Conservation (phyloP, 140 eudicot genomes). For the Bidens hawaiensis region DNA sequence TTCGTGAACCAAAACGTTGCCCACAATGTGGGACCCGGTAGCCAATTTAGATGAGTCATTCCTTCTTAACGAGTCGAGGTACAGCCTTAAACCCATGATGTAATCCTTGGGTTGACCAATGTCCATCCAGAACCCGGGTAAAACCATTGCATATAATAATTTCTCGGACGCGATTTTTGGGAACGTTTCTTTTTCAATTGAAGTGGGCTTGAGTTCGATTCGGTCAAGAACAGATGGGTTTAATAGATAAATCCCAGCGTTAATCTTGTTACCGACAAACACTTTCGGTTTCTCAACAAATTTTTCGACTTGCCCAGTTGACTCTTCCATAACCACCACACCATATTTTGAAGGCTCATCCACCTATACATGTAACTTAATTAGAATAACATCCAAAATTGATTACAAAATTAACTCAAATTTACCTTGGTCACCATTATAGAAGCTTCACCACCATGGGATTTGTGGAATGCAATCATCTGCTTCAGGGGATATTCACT, state of each 20-base stretch:
- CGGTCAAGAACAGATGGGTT: slow-evolving; percentile 85
- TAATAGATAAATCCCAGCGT: slow-evolving; percentile 89
- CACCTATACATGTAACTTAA: slow-evolving; percentile 39
- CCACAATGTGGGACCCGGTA: slow-evolving; percentile 66
- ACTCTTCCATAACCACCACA: slow-evolving; percentile 90
- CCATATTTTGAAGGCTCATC: slow-evolving; percentile 99
- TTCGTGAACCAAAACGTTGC: slow-evolving; percentile 84
- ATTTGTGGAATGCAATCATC: slow-evolving; percentile 90
- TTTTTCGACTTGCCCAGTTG: slow-evolving; percentile 76
- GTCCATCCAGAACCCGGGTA: slow-evolving; percentile 99
- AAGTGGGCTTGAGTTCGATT: slow-evolving; percentile 80
- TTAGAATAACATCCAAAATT: neutral
- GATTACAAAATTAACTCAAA: neutral
- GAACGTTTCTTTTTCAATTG: slow-evolving; percentile 91
- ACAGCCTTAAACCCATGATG: slow-evolving; percentile 86
- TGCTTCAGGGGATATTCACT: slow-evolving; percentile 86
- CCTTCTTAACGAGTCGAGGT: slow-evolving; percentile 74
- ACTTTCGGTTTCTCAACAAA: slow-evolving; percentile 94
- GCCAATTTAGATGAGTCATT: slow-evolving; percentile 61
- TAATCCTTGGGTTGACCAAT: slow-evolving; percentile 95
- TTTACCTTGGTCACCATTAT: slow-evolving; percentile 96
- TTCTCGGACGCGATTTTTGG: slow-evolving; percentile 75
- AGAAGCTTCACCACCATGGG: slow-evolving; percentile 98
- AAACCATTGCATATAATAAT: slow-evolving; percentile 74
- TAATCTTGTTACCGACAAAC: slow-evolving; percentile 95